phyloP scores from a whole-genome alignment of 2,329 filamentous ascomycete genomes.

The Sporothrix protearum region DNA sequence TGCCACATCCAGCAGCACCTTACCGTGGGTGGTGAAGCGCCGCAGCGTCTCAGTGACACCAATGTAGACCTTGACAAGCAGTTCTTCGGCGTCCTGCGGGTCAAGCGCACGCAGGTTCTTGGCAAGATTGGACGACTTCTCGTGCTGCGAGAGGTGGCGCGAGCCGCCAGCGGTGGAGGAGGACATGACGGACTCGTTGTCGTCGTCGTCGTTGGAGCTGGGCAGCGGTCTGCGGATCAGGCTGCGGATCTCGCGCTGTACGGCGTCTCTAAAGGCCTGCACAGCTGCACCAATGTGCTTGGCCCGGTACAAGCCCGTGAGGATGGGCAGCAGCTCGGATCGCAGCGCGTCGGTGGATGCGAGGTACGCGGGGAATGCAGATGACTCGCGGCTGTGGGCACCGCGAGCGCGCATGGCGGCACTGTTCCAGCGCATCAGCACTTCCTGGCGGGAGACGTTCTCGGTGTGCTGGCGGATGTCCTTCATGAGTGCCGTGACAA shows the following conservation, averaged over 20 bases:
- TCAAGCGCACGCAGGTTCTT: slow-evolving; percentile 83
- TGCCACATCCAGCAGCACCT: slow-evolving; percentile 90
- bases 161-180: slow-evolving; percentile 69
- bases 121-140: slow-evolving; percentile 84
- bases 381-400: slow-evolving; percentile 61
- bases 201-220: slow-evolving; percentile 90
- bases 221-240: slow-evolving; percentile 82
- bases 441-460: slow-evolving; percentile 65
- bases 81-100: slow-evolving; percentile 75
- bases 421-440: slow-evolving; percentile 79
- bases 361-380: slow-evolving; percentile 74
- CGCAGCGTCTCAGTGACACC: slow-evolving; percentile 82
- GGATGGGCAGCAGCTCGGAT: slow-evolving; percentile 62
- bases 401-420: slow-evolving; percentile 71
- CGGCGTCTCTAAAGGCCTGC: slow-evolving; percentile 76
- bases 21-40: slow-evolving; percentile 83
- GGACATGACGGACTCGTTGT: slow-evolving; percentile 85
- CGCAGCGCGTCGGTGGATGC: slow-evolving; percentile 68
- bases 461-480: slow-evolving; percentile 81
- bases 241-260: slow-evolving; percentile 79
- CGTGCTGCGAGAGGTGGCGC: slow-evolving; percentile 69
- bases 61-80: slow-evolving; percentile 80
- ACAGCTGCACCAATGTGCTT: slow-evolving; percentile 77
- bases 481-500: slow-evolving; percentile 70
- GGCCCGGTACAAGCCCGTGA: slow-evolving; percentile 77